Evolutionary conservation across 768 basidiomycete species (phyloP), one percentile per base, ranked within the genome.

Genomic region (Nevesoporus exiguus): DNA sequence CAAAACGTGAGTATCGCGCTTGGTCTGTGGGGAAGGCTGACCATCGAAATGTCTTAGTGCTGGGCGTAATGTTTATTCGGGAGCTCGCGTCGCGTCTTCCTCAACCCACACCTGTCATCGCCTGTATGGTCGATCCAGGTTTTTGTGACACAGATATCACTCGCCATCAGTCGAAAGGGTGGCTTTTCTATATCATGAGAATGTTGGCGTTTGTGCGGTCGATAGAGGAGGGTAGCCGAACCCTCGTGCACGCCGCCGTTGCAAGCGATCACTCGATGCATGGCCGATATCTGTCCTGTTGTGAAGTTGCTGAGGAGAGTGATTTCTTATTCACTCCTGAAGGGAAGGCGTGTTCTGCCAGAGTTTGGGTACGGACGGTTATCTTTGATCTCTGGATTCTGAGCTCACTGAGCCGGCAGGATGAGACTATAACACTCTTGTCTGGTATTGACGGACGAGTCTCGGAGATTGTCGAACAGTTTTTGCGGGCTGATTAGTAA

Each of bases 191-290:
- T 3, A 0, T 49, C 8, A 39, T 65, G 7, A 57, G 53, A 19
- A 36, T 5, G 6, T 11, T 66, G 27, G 24, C 70, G 6, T 44
- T 54, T 15, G 66, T 63, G 1, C 63, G 71, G 11, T 62, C 74
- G 5, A 41, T 66, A 0, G 71, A 75, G 51, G 63, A 60, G 51
- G 75, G 75, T 14, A 66, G 70, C 47, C 66, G 72, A n/a, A 62
- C 67, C 1, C 58, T 76, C 2, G 58, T 74, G 1, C 68, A 67
- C 47, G 71, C 68, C 5, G 70, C 72, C 19, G 46, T 73, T 17
- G 61, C 64, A 2, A 60, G 55, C 7, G 63, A 61, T 36, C 56
- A 49, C 40, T 59, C 61, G 10, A 60, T 62, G 61, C 61, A 67
- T 7, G 74, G 73, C 10, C 64, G 61, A 34, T 76, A 74, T 34